Conservation (phyloP, 176 grass and related monocot genomes). For the Oryza rufipogon region DNA sequence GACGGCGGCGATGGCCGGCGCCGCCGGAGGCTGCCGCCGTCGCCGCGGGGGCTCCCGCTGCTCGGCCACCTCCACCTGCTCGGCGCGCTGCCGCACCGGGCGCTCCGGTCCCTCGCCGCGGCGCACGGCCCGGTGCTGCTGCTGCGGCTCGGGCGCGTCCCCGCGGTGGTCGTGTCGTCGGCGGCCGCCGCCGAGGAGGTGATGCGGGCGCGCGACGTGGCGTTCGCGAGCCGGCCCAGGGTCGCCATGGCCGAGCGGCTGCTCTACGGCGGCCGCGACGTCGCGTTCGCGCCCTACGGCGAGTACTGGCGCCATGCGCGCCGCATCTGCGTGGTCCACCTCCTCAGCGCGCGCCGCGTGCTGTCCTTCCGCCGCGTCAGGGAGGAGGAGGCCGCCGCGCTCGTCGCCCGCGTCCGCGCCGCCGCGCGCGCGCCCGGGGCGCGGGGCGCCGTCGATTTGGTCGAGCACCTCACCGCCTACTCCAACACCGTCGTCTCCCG, state of each 20-base stretch:
- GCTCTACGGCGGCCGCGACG: constrained; percentile 41
- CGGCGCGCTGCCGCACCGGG: constrained; percentile 44
- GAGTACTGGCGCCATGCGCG: constrained; percentile 61
- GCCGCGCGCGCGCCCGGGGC: no score
- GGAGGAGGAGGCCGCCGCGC: constrained; percentile 32
- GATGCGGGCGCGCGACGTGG: constrained; percentile 49
- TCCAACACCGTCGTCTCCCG: background rate
- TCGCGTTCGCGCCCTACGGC: constrained; percentile 63
- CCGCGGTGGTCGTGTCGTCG: constrained; percentile 54
- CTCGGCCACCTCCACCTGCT: constrained; percentile 61
- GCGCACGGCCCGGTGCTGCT: constrained; percentile 59
- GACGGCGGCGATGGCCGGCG: no score
- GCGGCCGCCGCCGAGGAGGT: constrained; percentile 49
- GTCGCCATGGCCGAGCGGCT: constrained; percentile 37
- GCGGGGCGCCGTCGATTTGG: no score
- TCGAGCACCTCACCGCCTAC: background rate
- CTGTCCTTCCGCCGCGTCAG: constrained; percentile 33
- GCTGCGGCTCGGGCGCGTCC: constrained; percentile 52
- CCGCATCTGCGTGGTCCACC: constrained; percentile 52
- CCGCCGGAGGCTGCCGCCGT: constrained; percentile 9
- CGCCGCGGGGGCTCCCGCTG: constrained; percentile 42
- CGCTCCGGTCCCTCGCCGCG: constrained; percentile 41
- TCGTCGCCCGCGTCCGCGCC: background rate
- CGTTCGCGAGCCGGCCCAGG: constrained; percentile 45
- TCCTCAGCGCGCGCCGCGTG: constrained; percentile 42